A percentile compares a stretch with the other conserved stretches of the same genome.
phyloP scores from a whole-genome alignment of 805 yeast genomes.

The Starmerella roubikii region DNA sequence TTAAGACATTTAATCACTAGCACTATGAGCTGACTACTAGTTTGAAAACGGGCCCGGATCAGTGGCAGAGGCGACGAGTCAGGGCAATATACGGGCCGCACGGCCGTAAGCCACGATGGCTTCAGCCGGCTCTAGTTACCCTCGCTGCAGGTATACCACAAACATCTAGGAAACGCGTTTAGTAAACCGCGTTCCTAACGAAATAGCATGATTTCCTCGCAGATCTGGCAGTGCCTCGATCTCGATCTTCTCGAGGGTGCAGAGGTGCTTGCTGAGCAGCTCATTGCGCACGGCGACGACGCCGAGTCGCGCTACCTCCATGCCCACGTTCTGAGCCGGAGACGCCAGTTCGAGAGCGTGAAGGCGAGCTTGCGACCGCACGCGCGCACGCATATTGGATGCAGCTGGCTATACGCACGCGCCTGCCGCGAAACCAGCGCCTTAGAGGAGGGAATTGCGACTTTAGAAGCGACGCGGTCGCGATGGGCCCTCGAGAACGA shows the following conservation, averaged over 20 bases:
- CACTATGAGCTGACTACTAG: too few species aligned
- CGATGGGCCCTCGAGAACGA: conserved; percentile 14
- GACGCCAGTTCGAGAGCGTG: conserved; percentile 42
- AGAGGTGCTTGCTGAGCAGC: conserved; percentile 72
- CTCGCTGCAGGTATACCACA: too few species aligned
- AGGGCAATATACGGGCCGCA: too few species aligned
- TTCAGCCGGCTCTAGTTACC: too few species aligned
- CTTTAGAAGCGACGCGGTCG: conserved; percentile 25
- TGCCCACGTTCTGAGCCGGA: conserved; percentile 50
- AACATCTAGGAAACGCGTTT: background rate
- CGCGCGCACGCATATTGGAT: conserved; percentile 34
- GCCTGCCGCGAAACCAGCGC: conserved; percentile 44
- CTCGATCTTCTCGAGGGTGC: conserved; percentile 60
- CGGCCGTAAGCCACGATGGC: too few species aligned
- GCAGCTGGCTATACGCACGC: conserved; percentile 60
- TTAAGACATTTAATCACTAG: too few species aligned
- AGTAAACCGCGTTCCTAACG: background rate
- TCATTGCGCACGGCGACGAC: conserved; percentile 48
- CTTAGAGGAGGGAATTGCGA: conserved; percentile 49
- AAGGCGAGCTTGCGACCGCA: conserved; percentile 33
- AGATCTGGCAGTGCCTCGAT: conserved; percentile 60
- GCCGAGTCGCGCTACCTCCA: conserved; percentile 54
- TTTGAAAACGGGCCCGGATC: too few species aligned
- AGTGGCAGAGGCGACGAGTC: too few species aligned
- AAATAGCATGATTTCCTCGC: conserved; percentile 29